Conservation (phyloP, 805 yeast genomes). For the Hyphopichia homilentoma region DNA sequence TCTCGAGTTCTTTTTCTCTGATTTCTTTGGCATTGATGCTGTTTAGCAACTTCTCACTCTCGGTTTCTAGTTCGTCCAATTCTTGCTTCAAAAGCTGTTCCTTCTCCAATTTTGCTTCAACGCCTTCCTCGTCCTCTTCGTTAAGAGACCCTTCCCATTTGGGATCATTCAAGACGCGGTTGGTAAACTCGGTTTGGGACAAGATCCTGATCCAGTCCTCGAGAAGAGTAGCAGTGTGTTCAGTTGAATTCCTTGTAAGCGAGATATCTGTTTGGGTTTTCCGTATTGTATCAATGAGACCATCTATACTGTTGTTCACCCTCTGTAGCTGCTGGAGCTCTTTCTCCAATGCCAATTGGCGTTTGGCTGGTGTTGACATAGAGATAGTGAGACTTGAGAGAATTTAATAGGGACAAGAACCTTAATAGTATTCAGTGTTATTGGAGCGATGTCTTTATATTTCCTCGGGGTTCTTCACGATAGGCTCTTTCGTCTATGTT, state of each 20-base stretch:
- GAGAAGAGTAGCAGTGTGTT: slow-evolving; percentile 46
- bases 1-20: slow-evolving; percentile 7
- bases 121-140: slow-evolving; percentile 15
- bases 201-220: slow-evolving; percentile 61
- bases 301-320: slow-evolving; percentile 29
- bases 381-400: background rate
- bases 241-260: slow-evolving; percentile 38
- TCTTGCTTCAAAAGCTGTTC: slow-evolving; percentile 23
- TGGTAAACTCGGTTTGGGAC: slow-evolving; percentile 57
- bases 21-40: slow-evolving; percentile 16
- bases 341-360: slow-evolving; percentile 16
- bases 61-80: slow-evolving; percentile 21
- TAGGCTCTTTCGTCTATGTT: no score
- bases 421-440: no score
- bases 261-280: slow-evolving; percentile 25
- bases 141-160: slow-evolving; percentile 35
- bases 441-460: no score
- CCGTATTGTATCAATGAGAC: slow-evolving; percentile 24
- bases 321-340: slow-evolving; percentile 30
- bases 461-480: no score
- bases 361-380: background rate
- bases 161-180: slow-evolving; percentile 41
- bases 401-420: no score
- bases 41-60: slow-evolving; percentile 19
- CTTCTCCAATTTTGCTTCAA: slow-evolving; percentile 12